Evolutionary conservation across 345 rosid genomes (phyloP), one percentile per base, ranked within the genome.

Genomic region (Aquilaria malaccensis): DNA sequence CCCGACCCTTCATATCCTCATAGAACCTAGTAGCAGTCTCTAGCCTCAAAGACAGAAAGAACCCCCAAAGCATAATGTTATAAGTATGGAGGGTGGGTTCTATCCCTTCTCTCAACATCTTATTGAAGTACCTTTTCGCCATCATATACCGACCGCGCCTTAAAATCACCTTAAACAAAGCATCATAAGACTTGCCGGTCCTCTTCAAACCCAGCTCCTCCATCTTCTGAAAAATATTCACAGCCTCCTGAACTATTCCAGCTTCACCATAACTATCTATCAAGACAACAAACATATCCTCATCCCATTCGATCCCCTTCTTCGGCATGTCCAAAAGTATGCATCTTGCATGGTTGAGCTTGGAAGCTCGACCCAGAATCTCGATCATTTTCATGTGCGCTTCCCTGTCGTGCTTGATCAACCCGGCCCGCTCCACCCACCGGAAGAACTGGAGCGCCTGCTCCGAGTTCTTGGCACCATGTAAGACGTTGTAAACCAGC

Each of bases 381-480:
- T 87, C 78, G 60, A 92, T 83, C 47, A 89, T 89, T 74, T 86
- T 87, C 86, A 82, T 61, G 59, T 86, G 86, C 4, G 86, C 84
- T 52, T 82, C 86, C 31, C 83, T 80, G 73, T 89, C 87, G 54
- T 92, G 98, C 30, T 69, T 69, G 67, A 88, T 77, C 75, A 89
- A 73, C 11, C 93, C 93, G 13, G 95, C 70, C 66, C 98, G 90
- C 75, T 92, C 95, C 5, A 91, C 81, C 98, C 95, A 92, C 54
- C 98, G 74, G 68, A 86, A 91, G 81, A 91, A 91, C 64, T 91
- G 98, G 68, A 91, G 95, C 49, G 95, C 98, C 46, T 88, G 98
- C 29, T 89, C 98, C 47, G 83, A 66, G 57, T 80, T 80, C 57
- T 72, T 77, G 3, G 98, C 86, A 11, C 86, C 76, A 58, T 92